Base-by-base conservation (phyloP, 306 rosid species). In the Prunus dulcis region DNA sequence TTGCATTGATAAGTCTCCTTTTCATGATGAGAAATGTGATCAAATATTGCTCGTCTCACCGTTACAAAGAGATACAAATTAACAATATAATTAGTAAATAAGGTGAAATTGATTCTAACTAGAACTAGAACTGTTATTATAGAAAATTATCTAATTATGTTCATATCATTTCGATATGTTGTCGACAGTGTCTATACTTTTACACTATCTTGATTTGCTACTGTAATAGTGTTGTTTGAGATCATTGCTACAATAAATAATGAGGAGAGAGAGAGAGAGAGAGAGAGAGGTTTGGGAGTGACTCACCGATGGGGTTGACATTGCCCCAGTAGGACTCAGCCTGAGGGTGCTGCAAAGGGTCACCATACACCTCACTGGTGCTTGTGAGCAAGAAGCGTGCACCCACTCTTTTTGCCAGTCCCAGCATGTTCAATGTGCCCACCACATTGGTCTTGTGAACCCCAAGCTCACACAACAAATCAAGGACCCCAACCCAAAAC, bases 331-430 rank as follows among this genome's bases (percentile, higher is more conserved):
- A 94, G 50, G 91, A 84, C 84, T 94, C 98, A 68, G 69, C 85
- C 84, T 94, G 98, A 45, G 98, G 98, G 58, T 94, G 97, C 58
- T 94, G 93, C 52, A 94, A 90, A 9, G 98, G 98, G 79, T 94
- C 98, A 20, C 98, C 98, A 38, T 94, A 91, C 15, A 94, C 98
- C 78, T 94, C 98, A 76, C 97, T 94, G 19, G 98, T 94, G 79
- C 98, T 94, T 2, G 96, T 94, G 6, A 94, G 79, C 85, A 94
- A 78, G 85, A 94, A 94, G 18, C 97, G 82, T 0, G 97, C 98
- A 8, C 93, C 93, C 0, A 94, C 86, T 62, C 98, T 83, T 87
- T 94, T 94, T 20, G 98, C 96, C 73, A 91, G 76, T 57, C 98
- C 98, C 72, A 91, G 73, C 97, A 94, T 88, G 88, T 94, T 94